Conservation (phyloP, 345 rosid species). For the Populus davidiana region DNA sequence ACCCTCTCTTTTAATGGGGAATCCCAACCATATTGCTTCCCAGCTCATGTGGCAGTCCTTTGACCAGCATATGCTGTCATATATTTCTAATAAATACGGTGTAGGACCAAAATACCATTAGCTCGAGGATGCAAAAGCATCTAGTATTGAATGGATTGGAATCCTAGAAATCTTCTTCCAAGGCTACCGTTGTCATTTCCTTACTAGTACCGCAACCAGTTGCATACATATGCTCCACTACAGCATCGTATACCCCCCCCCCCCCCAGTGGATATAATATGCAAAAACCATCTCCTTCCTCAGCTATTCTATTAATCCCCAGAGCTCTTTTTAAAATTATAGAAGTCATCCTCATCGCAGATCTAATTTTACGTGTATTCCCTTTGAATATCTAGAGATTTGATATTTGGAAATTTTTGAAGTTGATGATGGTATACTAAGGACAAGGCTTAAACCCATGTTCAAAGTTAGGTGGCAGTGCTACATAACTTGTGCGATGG, state of each 20-base stretch:
- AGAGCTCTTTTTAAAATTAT: neutral
- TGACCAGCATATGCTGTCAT: neutral
- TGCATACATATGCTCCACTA: conserved; percentile 7
- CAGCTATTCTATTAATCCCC: neutral
- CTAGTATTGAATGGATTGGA: conserved; percentile 1
- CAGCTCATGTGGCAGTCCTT: conserved; percentile 52
- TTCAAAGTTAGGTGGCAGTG: conserved; percentile 5
- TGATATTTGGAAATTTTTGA: neutral
- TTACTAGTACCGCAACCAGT: neutral
- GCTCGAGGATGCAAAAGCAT: neutral
- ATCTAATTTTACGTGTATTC: neutral
- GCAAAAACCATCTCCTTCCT: neutral
- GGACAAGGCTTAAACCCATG: neutral
- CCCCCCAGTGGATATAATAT: neutral
- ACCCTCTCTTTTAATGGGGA: conserved; percentile 26
- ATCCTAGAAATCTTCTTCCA: conserved; percentile 10
- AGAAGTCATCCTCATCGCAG: neutral
- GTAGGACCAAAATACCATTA: conserved; percentile 43
- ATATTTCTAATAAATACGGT: conserved; percentile 1
- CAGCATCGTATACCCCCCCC: neutral
- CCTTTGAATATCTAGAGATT: neutral
- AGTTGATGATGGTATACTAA: neutral
- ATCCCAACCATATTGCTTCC: conserved; percentile 43
- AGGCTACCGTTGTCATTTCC: conserved; percentile 27
- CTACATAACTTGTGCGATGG: neutral